Evolutionary conservation across 2,329 filamentous ascomycete genomes (phyloP), one percentile per base, ranked within the genome.

Genomic region (Knufia fluminis): DNA sequence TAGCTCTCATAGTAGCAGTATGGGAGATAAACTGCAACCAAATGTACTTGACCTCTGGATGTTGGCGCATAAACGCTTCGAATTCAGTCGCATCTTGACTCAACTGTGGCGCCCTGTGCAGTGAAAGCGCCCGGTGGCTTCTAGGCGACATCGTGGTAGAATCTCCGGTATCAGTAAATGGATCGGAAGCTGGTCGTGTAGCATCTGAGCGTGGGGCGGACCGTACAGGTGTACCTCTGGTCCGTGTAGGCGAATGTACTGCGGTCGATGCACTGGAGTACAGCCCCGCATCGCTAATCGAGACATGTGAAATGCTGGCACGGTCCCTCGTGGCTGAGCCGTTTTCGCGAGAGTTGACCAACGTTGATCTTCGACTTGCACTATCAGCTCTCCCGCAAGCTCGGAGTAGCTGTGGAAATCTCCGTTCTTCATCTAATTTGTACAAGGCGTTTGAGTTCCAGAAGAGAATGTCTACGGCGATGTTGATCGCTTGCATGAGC

Each of bases 1-100:
- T 77, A 55, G 79, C 74, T 14, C 85, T 76, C 0, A 80, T 64
- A 2, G 77, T 83, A 1, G 79, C 79, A n/a, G 85, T 87, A 64
- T 85, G 83, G 64, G 94, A 87, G 20, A 85, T 70, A 80, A 84
- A 94, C 64, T 85, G 83, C 10, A 91, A 69, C 53, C 86, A 81
- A 16, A 94, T 66, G 59, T 82, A 90, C 52, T 82, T 79, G 3
- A 80, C 68, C 0, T 68, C 63, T 0, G 73, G 66, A 48, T 81
- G 71, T 16, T 67, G 62, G 16, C 66, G 62, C 8, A 80, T 62
- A 58, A 83, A 80, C 0, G 60, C 58, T 12, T 73, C 67, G 1
- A 72, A 58, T 20, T 45, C 24, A 17, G 43, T 28, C 8, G 35
- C 35, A 22, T 41, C 38, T 41, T 22, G 38, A 6, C 33, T 16